Evolutionary conservation across 1,139 yeast genomes (phyloP).

Genomic region (Blastobotrys buckinghamii): DNA sequence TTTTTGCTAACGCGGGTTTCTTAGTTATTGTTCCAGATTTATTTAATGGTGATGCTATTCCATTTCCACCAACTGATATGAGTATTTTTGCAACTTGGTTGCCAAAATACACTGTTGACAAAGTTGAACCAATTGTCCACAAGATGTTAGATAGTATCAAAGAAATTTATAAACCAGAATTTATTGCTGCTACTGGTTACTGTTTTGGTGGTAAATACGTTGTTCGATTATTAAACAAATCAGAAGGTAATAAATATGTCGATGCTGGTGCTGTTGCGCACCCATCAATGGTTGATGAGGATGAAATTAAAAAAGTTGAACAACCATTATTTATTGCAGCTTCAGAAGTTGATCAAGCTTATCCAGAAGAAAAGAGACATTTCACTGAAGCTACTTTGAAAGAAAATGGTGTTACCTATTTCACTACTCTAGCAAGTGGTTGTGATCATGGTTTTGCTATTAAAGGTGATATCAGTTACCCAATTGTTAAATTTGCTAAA

Average conservation of each 20-base stretch:
- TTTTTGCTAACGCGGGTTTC: slow-evolving; percentile 56
- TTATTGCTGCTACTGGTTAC: slow-evolving; percentile 62
- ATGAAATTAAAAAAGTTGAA: slow-evolving; percentile 52
- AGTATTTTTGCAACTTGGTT: slow-evolving; percentile 47
- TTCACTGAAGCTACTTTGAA: slow-evolving; percentile 55
- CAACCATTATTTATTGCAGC: slow-evolving; percentile 65
- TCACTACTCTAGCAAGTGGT: slow-evolving; percentile 54
- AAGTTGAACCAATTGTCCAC: slow-evolving; percentile 40
- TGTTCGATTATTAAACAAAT: slow-evolving; percentile 45
- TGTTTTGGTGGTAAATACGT: slow-evolving; percentile 80
- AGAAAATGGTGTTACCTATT: slow-evolving; percentile 47
- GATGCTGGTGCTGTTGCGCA: slow-evolving; percentile 71
- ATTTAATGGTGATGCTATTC: slow-evolving; percentile 48
- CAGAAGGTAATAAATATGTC: slow-evolving; percentile 43
- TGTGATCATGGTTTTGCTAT: slow-evolving; percentile 70
- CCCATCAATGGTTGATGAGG: slow-evolving; percentile 64
- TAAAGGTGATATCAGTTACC: slow-evolving; percentile 61
- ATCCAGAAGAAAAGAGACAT: slow-evolving; percentile 57
- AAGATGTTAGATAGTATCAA: slow-evolving; percentile 42
- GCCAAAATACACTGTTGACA: slow-evolving; percentile 44
- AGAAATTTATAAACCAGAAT: slow-evolving; percentile 44
- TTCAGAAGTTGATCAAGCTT: slow-evolving; percentile 61
- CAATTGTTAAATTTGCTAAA: slow-evolving; percentile 57
- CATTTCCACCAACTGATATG: slow-evolving; percentile 24
- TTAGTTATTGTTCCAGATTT: slow-evolving; percentile 71